These are phyloP conservation scores for Sclerotinia minor DNA, from an alignment of 2,329 filamentous ascomycete species.

Conservation along the genomic window DNA sequence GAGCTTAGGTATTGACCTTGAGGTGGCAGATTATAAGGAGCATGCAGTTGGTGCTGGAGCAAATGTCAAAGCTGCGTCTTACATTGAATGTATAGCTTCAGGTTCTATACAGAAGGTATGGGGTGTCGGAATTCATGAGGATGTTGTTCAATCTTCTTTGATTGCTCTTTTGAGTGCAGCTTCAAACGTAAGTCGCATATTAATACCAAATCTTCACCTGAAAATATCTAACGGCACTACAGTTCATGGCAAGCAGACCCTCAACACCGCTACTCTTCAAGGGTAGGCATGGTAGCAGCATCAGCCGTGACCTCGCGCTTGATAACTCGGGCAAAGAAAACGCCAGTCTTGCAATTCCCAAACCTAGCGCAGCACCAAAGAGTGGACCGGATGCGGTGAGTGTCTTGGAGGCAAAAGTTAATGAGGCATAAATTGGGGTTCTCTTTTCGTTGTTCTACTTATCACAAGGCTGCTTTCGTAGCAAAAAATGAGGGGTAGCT, in stretches of 20 bases:
- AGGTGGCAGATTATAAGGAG: slow-evolving; percentile 94
- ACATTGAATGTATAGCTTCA: slow-evolving; percentile 80
- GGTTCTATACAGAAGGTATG: slow-evolving; percentile 73
- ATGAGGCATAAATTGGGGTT: slow-evolving; percentile 37
- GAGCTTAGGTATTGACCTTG: slow-evolving; percentile 77
- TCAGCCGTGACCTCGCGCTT: slow-evolving; percentile 44
- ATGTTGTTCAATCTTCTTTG: slow-evolving; percentile 86
- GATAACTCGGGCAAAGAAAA: slow-evolving; percentile 33
- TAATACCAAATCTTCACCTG: slow-evolving; percentile 79
- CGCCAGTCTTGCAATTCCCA: slow-evolving; percentile 34
- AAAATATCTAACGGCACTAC: slow-evolving; percentile 77
- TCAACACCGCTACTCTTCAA: slow-evolving; percentile 67
- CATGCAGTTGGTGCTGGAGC: slow-evolving; percentile 82
- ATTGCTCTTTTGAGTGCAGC: slow-evolving; percentile 84
- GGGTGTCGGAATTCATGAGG: slow-evolving; percentile 90
- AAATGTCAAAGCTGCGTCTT: slow-evolving; percentile 89
- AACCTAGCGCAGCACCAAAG: slow-evolving; percentile 33
- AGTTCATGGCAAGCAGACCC: slow-evolving; percentile 74
- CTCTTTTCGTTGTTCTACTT: slow-evolving; percentile 9
- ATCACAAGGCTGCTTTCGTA: slow-evolving; percentile 2
- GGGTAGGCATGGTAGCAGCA: slow-evolving; percentile 52
- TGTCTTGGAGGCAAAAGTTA: slow-evolving; percentile 46
- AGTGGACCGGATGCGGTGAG: slow-evolving; percentile 42
- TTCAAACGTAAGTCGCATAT: slow-evolving; percentile 79
- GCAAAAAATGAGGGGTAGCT: slow-evolving; percentile 15